phyloP scores from a whole-genome alignment of 2,329 filamentous ascomycete species.

The Ceratocystis destructans region DNA sequence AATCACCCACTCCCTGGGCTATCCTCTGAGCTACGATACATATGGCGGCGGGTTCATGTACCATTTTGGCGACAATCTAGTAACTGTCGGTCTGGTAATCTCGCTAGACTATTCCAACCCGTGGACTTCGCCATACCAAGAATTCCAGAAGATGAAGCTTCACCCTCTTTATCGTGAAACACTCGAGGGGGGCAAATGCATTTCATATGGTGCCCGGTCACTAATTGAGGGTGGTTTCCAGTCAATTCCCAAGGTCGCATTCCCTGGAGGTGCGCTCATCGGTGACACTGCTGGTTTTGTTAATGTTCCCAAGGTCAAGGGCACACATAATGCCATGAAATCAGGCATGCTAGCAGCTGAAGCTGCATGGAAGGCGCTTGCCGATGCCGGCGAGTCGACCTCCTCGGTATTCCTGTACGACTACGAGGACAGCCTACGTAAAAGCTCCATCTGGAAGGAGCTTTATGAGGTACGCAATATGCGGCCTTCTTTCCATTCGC shows the following conservation, averaged over 20 bases:
- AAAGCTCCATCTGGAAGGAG: slow-evolving; percentile 85
- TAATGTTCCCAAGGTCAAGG: slow-evolving; percentile 97
- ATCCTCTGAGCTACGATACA: slow-evolving; percentile 72
- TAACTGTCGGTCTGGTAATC: slow-evolving; percentile 80
- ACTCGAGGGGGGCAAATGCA: slow-evolving; percentile 92
- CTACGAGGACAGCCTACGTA: slow-evolving; percentile 79
- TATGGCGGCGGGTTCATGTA: slow-evolving; percentile 99
- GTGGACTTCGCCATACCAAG: slow-evolving; percentile 86
- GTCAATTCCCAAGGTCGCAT: slow-evolving; percentile 91
- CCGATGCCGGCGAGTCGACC: slow-evolving; percentile 33
- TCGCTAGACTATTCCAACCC: slow-evolving; percentile 94
- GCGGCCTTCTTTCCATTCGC: slow-evolving; percentile 82
- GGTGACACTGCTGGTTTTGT: slow-evolving; percentile 93
- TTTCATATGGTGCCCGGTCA: slow-evolving; percentile 86
- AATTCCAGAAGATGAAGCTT: slow-evolving; percentile 98
- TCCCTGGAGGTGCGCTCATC: slow-evolving; percentile 88
- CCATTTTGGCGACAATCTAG: slow-evolving; percentile 94
- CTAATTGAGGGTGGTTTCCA: slow-evolving; percentile 93
- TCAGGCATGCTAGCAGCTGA: slow-evolving; percentile 94
- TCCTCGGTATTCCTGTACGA: slow-evolving; percentile 82
- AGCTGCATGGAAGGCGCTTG: slow-evolving; percentile 67
- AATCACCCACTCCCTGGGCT: slow-evolving; percentile 82
- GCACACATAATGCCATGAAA: slow-evolving; percentile 95
- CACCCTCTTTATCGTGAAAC: slow-evolving; percentile 79
- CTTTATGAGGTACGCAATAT: slow-evolving; percentile 93